Base-by-base conservation (phyloP, 2,329 filamentous ascomycete genomes). In the Alternaria arborescens region DNA sequence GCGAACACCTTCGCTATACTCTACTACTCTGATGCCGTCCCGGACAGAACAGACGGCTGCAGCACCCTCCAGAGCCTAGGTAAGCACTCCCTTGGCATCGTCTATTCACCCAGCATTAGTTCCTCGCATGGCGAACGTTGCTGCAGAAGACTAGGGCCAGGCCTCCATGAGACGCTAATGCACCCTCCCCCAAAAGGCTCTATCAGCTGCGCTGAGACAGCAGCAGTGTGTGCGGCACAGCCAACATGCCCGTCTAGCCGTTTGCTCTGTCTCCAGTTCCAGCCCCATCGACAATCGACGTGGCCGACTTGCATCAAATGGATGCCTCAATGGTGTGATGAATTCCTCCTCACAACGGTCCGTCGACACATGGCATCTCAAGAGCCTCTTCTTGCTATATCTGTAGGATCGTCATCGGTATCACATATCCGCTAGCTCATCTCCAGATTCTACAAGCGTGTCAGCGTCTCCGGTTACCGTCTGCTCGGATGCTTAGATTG, bases 231-330 rank as follows among this genome's bases (percentile, higher is more conserved):
- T 61, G 58, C 58, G 58, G 58, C 58, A 61, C 62, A 58, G 66
- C 44, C 60, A 30, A 28, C 40, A 66, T 60, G 46, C 54, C 70
- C 63, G 65, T 61, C 65, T 67, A 61, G 68, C 64, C 48, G 51
- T 61, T 36, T 61, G 50, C 65, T 61, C 57, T 26, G 42, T 61
- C 57, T 63, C 48, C 62, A 52, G 55, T 56, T 42, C 51, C 44
- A 50, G 54, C 55, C 54, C 60, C 58, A 51, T 60, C 44, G 32
- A 28, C 52, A 58, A 58, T 65, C 65, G 68, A 74, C 71, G 71
- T 75, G 72, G 72, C 71, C 65, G 61, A 22, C 66, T 65, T 60
- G 61, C 63, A 66, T 63, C 72, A 67, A 71, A 69, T 68, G 22
- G 53, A 64, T 46, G 10, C 34, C 32, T 28, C 20, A 30, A 22